Percentiles rank a stretch among this genome's conserved stretches.
Evolutionary conservation across 83 land plant genomes (phyloP).

Genomic region (Picea abies): DNA sequence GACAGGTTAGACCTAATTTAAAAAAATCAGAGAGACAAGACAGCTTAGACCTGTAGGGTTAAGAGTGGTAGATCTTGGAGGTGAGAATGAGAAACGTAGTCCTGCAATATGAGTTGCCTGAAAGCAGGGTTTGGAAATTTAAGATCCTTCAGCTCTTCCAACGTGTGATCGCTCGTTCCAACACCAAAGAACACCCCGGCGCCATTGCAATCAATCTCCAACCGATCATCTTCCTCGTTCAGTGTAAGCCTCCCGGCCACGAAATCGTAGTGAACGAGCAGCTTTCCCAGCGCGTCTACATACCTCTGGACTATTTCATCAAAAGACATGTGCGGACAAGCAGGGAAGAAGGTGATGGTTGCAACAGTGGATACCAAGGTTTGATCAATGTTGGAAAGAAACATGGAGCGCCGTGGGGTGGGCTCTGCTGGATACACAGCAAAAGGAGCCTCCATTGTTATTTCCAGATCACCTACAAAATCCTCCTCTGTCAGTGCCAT

Average conservation of each 20-base stretch:
- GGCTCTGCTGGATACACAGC: neutral
- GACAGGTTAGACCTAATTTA: too few relatives aligned
- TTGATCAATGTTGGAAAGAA: conserved; percentile 22
- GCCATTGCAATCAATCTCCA: conserved; percentile 45
- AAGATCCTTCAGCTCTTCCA: conserved; percentile 45
- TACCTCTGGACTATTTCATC: conserved; percentile 16
- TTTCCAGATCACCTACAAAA: neutral
- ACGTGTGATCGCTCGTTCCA: conserved; percentile 19
- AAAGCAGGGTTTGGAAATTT: conserved; percentile 33
- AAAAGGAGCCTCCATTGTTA: conserved; percentile 12
- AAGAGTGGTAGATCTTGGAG: too few relatives aligned
- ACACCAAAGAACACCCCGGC: conserved; percentile 34
- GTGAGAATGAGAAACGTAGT: too few relatives aligned
- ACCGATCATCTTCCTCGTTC: conserved; percentile 18
- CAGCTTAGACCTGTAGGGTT: too few relatives aligned
- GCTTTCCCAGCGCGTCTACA: conserved; percentile 4
- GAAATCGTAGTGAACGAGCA: conserved; percentile 42
- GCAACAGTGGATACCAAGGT: conserved; percentile 16
- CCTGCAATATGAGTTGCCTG: conserved; percentile 15
- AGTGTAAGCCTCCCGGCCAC: conserved; percentile 37
- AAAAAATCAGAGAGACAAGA: neutral
- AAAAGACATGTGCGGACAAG: conserved; percentile 18
- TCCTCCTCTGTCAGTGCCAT: neutral
- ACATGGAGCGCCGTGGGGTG: neutral
- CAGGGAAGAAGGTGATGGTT: conserved; percentile 19